A percentile compares a stretch with the other conserved stretches of the same genome.
Conservation (phyloP, 2,329 filamentous ascomycete genomes). For the Fusarium ramigenum region DNA sequence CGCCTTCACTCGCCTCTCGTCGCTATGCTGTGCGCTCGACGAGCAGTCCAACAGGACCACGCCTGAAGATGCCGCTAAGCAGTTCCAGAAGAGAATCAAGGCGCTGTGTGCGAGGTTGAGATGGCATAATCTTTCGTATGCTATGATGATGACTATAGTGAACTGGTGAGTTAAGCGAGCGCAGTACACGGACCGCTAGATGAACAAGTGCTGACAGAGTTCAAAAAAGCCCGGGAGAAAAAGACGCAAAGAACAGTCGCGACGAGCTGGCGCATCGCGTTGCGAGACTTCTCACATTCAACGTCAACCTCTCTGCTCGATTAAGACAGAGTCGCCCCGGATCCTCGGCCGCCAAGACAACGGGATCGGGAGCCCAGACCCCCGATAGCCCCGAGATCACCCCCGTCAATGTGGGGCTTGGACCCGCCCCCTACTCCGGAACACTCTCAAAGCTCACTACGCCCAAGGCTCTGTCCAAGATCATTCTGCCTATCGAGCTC, state of each 20-base stretch:
- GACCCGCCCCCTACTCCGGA: constrained; percentile 40
- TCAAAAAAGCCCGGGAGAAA: constrained; percentile 47
- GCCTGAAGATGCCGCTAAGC: constrained; percentile 25
- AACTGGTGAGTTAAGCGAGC: constrained; percentile 46
- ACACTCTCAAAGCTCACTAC: constrained; percentile 47
- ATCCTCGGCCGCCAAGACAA: constrained; percentile 28
- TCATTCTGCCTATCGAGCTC: constrained; percentile 45
- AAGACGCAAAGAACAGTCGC: constrained; percentile 49
- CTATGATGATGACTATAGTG: constrained; percentile 52
- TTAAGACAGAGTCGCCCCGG: constrained; percentile 43
- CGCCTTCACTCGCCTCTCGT: constrained; percentile 48
- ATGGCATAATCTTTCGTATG: constrained; percentile 52
- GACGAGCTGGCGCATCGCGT: constrained; percentile 49
- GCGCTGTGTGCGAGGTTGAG: constrained; percentile 47
- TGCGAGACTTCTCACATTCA: constrained; percentile 48
- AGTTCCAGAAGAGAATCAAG: constrained; percentile 42
- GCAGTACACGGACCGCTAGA: constrained; percentile 1
- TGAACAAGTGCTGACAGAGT: neutral
- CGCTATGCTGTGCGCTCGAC: constrained; percentile 42
- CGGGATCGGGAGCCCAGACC: constrained; percentile 22
- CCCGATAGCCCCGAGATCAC: constrained; percentile 21
- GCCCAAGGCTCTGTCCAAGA: constrained; percentile 45
- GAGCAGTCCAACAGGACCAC: constrained; percentile 30
- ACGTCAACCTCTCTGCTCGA: constrained; percentile 45
- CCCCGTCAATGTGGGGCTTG: constrained; percentile 35